Percentiles rank a stretch among this genome's conserved stretches.
These are phyloP conservation scores for Colletotrichum musae DNA, from an alignment of 2,329 filamentous ascomycete species.

Conservation along the genomic window DNA sequence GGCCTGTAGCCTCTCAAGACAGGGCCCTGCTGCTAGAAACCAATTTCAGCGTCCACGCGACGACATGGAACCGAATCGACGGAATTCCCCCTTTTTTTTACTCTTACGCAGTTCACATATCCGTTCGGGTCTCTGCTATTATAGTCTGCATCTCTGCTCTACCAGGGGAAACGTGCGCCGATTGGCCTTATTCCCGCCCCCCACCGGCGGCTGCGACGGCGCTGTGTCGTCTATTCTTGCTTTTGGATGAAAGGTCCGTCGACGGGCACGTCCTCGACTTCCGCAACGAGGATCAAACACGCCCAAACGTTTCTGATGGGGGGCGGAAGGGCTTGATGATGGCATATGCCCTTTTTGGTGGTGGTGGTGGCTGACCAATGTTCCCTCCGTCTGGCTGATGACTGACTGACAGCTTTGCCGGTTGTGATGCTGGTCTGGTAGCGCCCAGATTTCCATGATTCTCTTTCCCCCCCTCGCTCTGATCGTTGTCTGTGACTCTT, in stretches of 20 bases:
- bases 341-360: not conserved
- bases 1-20: not conserved
- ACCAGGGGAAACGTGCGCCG: not conserved
- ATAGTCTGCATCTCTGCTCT: no score
- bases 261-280: slow-evolving; percentile 21
- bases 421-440: not conserved
- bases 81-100: not conserved
- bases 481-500: not conserved
- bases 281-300: slow-evolving; percentile 39
- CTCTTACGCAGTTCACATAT: no score
- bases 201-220: slow-evolving; percentile 12
- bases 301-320: slow-evolving; percentile 38
- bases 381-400: not conserved
- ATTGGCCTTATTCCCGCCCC: slow-evolving; percentile 23
- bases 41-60: not conserved
- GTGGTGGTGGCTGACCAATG: slow-evolving; percentile 11
- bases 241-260: slow-evolving; percentile 26
- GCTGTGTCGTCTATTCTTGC: slow-evolving; percentile 38
- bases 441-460: no score
- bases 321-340: slow-evolving; percentile 11
- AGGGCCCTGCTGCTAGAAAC: not conserved
- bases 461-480: no score
- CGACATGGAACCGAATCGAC: slow-evolving; percentile 3
- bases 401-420: no score
- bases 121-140: no score